Percentiles rank a stretch among this genome's conserved stretches.
Conservation (phyloP, 306 rosid genomes). For the Mimosa pudica region DNA sequence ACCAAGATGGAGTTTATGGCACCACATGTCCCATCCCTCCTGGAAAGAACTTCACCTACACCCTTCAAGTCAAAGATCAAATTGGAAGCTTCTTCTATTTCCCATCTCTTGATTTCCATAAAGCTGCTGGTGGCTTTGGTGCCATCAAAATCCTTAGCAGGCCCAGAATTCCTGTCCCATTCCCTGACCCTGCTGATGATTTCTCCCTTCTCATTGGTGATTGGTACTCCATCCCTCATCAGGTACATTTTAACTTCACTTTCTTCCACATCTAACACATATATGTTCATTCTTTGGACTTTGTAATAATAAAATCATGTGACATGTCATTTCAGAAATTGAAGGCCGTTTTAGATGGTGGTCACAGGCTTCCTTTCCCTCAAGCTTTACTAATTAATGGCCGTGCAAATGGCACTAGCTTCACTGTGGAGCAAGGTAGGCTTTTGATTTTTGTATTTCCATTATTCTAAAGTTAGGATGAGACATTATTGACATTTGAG, state of each 20-base stretch:
- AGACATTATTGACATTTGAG: neutral
- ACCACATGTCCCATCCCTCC: slow-evolving; percentile 93
- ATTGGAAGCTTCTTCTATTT: slow-evolving; percentile 87
- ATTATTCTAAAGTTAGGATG: neutral
- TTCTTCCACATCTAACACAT: neutral
- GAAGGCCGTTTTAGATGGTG: slow-evolving; percentile 58
- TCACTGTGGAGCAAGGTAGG: slow-evolving; percentile 76
- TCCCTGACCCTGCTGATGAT: slow-evolving; percentile 81
- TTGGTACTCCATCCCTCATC: slow-evolving; percentile 72
- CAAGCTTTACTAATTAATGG: slow-evolving; percentile 78
- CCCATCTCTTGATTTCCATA: slow-evolving; percentile 85
- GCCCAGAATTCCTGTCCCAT: slow-evolving; percentile 89
- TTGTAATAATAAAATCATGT: neutral
- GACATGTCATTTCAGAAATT: slow-evolving; percentile 51
- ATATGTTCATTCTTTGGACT: neutral
- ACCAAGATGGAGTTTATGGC: slow-evolving; percentile 80
- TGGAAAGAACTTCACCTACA: slow-evolving; percentile 89
- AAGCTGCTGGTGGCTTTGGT: slow-evolving; percentile 93
- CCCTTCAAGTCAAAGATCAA: slow-evolving; percentile 84
- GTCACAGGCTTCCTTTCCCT: slow-evolving; percentile 79
- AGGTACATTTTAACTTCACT: slow-evolving; percentile 38
- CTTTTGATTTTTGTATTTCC: neutral
- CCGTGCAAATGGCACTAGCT: slow-evolving; percentile 57
- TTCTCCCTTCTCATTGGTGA: slow-evolving; percentile 79
- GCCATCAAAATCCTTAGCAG: slow-evolving; percentile 78